phyloP scores from a whole-genome alignment of 768 basidiomycete genomes.

The Tylopilus rubrobrunneus region DNA sequence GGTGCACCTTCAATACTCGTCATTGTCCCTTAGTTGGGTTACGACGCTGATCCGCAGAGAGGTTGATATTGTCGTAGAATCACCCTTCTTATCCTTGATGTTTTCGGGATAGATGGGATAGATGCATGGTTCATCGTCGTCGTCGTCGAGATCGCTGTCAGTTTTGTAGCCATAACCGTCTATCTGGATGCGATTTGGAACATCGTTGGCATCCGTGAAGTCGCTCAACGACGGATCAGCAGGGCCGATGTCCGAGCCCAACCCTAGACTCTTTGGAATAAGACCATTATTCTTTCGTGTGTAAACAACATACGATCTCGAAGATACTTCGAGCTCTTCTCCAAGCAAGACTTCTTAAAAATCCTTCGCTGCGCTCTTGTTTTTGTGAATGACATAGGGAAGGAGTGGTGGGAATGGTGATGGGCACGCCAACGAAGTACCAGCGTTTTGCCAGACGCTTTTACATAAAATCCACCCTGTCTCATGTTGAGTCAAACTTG shows the following conservation, averaged over 20 bases:
- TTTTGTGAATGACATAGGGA: no score
- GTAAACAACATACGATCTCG: conserved; percentile 14
- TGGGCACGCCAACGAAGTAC: no score
- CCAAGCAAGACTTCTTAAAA: no score
- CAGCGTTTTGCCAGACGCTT: no score
- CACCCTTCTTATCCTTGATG: background rate
- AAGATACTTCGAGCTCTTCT: conserved; percentile 25
- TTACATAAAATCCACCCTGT: no score
- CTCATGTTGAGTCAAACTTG: no score
- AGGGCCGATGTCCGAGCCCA: conserved; percentile 7
- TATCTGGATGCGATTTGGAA: conserved; percentile 4
- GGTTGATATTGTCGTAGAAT: background rate
- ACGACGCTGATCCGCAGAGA: background rate
- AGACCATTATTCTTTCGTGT: background rate
- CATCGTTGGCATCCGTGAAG: conserved; percentile 11
- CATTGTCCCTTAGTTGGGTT: conserved; percentile 2
- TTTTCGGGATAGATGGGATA: background rate
- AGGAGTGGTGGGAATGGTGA: no score
- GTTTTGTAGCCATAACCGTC: conserved; percentile 31
- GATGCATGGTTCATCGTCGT: background rate
- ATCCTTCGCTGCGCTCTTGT: no score
- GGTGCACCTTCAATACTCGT: conserved; percentile 1
- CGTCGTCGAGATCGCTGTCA: conserved; percentile 36
- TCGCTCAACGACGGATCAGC: conserved; percentile 14
- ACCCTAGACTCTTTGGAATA: conserved; percentile 8